phyloP scores from a whole-genome alignment of 1,284 basidiomycete species.

The Volvariella volvacea region DNA sequence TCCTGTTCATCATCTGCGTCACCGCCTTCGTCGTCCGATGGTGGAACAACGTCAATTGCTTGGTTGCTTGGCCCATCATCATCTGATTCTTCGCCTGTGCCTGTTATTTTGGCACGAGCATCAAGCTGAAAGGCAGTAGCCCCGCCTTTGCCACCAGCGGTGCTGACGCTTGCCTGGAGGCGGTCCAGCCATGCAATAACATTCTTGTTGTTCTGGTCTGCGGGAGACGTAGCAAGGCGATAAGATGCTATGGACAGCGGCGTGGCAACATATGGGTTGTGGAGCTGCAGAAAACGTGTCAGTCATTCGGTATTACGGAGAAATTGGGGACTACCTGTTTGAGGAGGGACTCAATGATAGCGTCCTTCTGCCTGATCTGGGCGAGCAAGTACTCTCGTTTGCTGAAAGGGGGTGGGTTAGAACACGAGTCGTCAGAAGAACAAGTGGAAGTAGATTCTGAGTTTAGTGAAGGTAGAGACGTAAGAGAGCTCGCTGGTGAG shows the following conservation, averaged over 20 bases:
- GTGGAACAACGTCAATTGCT: slow-evolving; percentile 13
- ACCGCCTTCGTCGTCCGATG: slow-evolving; percentile 17
- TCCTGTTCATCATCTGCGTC: slow-evolving; percentile 29
- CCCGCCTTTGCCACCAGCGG: slow-evolving; percentile 27
- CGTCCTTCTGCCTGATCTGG: slow-evolving; percentile 77
- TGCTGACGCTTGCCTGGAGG: slow-evolving; percentile 31
- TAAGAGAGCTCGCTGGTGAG: slow-evolving; percentile 14
- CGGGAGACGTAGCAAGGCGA: slow-evolving; percentile 64
- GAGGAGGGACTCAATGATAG: slow-evolving; percentile 73
- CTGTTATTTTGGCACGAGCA: slow-evolving; percentile 20
- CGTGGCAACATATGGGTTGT: slow-evolving; percentile 72
- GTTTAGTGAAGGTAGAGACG: slow-evolving; percentile 21
- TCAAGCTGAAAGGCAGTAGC: slow-evolving; percentile 37
- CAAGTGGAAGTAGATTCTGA: slow-evolving; percentile 19
- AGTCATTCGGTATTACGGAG: background rate
- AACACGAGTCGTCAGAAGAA: slow-evolving; percentile 28
- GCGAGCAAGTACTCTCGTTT: slow-evolving; percentile 78
- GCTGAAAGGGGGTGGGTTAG: slow-evolving; percentile 38
- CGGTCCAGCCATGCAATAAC: slow-evolving; percentile 66
- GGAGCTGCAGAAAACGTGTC: slow-evolving; percentile 38
- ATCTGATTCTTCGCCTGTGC: slow-evolving; percentile 21
- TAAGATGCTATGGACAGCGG: slow-evolving; percentile 73
- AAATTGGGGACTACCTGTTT: slow-evolving; percentile 50
- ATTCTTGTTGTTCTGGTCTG: slow-evolving; percentile 58
- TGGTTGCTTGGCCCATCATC: slow-evolving; percentile 15